These are phyloP conservation scores for Lithospermum erythrorhizon DNA, from an alignment of 257 asterid genomes.

Conservation along the genomic window DNA sequence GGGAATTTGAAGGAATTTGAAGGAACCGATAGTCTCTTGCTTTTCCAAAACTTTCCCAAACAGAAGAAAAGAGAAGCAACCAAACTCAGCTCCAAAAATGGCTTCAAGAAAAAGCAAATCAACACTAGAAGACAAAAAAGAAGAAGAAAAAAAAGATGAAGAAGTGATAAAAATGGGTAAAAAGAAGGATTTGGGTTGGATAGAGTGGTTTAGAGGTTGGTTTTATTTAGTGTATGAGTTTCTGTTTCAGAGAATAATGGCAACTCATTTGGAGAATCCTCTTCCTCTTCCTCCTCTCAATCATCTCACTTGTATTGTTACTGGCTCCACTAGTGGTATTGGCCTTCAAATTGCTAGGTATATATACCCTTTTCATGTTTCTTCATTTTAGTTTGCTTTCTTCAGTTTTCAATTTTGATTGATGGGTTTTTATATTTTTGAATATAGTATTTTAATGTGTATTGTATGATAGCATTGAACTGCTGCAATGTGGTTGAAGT, in stretches of 20 bases:
- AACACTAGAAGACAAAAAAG: neutral
- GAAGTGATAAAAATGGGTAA: conserved; percentile 23
- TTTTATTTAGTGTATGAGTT: conserved; percentile 57
- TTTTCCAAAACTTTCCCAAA: too few relatives aligned
- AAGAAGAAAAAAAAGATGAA: conserved; percentile 13
- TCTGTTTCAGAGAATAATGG: conserved; percentile 84
- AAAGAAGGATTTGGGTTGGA: conserved; percentile 78
- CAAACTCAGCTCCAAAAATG: neutral
- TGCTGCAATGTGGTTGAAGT: too few relatives aligned
- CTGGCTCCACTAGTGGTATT: conserved; percentile 97
- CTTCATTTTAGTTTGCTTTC: too few relatives aligned
- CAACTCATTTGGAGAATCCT: conserved; percentile 81
- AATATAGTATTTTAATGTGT: too few relatives aligned
- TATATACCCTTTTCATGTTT: too few relatives aligned
- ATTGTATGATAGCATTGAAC: too few relatives aligned
- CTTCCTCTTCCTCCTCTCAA: conserved; percentile 77
- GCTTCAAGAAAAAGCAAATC: neutral
- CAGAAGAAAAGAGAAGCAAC: too few relatives aligned
- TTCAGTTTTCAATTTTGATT: too few relatives aligned
- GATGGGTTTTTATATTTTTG: too few relatives aligned
- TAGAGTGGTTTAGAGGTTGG: conserved; percentile 82
- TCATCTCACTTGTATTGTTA: conserved; percentile 70
- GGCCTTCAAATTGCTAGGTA: conserved; percentile 73
- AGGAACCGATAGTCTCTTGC: too few relatives aligned
- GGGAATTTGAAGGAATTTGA: too few relatives aligned